Evolutionary conservation across 1,284 basidiomycete genomes (phyloP).

Genomic region (Lignosus rhinocerotis): DNA sequence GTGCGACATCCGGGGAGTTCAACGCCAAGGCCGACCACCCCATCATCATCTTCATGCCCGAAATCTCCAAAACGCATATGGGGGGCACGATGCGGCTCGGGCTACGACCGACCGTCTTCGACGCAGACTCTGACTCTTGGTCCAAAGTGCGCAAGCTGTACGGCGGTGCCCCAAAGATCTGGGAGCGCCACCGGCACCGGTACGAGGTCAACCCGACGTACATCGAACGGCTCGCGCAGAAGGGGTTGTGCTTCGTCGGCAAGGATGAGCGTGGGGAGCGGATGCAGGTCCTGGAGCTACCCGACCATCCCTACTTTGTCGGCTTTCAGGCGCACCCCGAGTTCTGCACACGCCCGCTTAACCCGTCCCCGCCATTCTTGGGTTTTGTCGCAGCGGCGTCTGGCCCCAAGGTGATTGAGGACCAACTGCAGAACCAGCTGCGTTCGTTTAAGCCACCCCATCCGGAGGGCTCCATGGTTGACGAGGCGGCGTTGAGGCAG

Average conservation of each 20-base stretch:
- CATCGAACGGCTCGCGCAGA: constrained; percentile 72
- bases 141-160: constrained; percentile 82
- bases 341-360: constrained; percentile 97
- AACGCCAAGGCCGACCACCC: constrained; percentile 60
- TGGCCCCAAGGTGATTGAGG: constrained; percentile 60
- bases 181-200: constrained; percentile 97
- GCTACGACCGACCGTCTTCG: constrained; percentile 91
- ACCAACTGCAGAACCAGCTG: constrained; percentile 74
- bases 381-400: constrained; percentile 92
- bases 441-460: constrained; percentile 51
- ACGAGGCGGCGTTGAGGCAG: constrained; percentile 43
- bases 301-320: constrained; percentile 93
- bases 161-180: constrained; percentile 81
- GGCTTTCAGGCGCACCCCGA: constrained; percentile 98
- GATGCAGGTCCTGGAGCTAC: constrained; percentile 95
- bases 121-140: constrained; percentile 57
- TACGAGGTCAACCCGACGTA: constrained; percentile 96
- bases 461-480: constrained; percentile 50
- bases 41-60: constrained; percentile 97
- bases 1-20: constrained; percentile 91
- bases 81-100: constrained; percentile 99
- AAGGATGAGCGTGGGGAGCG: constrained; percentile 95
- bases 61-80: constrained; percentile 97
- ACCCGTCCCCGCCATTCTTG: constrained; percentile 97
- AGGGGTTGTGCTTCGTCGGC: constrained; percentile 85